Percentiles rank a stretch among this genome's conserved stretches.
phyloP scores from a whole-genome alignment of 2,329 filamentous ascomycete species.

The Macrophomina phaseolina region DNA sequence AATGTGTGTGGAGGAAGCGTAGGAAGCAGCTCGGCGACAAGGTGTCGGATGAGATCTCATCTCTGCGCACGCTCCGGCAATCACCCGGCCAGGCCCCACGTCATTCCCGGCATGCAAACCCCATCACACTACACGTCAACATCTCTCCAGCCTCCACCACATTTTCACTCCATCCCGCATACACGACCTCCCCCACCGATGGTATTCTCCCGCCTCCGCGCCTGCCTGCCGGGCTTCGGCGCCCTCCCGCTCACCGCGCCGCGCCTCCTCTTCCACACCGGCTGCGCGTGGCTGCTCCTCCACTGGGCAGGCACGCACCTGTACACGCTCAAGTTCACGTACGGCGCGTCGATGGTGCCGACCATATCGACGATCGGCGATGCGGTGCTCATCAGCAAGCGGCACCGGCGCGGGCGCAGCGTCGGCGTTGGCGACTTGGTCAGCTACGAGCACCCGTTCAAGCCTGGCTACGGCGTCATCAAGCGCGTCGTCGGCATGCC shows the following conservation, averaged over 20 bases:
- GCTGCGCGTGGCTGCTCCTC: slow-evolving; percentile 29
- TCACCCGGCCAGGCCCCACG: not conserved
- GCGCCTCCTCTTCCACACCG: slow-evolving; percentile 27
- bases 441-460: slow-evolving; percentile 74
- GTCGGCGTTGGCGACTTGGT: slow-evolving; percentile 84
- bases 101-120: not conserved
- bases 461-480: slow-evolving; percentile 63
- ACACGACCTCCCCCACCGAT: not conserved
- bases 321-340: slow-evolving; percentile 63
- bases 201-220: slow-evolving; percentile 28
- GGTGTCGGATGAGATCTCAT: slow-evolving; percentile 1
- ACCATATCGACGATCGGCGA: slow-evolving; percentile 74
- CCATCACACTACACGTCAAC: slow-evolving; percentile 6
- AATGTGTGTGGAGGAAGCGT: too few species aligned
- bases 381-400: slow-evolving; percentile 70
- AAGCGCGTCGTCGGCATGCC: slow-evolving; percentile 72
- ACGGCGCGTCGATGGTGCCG: slow-evolving; percentile 87
- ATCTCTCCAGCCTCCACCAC: not conserved
- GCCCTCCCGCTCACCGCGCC: not conserved
- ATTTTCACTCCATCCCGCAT: too few species aligned
- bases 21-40: not conserved
- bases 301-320: slow-evolving; percentile 58
- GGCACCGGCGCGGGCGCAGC: slow-evolving; percentile 70
- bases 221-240: slow-evolving; percentile 13
- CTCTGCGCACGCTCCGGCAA: not conserved